Evolutionary conservation across 192 early-diverging fungal species (phyloP).

Genomic region (Polychytrium aggregatum): DNA sequence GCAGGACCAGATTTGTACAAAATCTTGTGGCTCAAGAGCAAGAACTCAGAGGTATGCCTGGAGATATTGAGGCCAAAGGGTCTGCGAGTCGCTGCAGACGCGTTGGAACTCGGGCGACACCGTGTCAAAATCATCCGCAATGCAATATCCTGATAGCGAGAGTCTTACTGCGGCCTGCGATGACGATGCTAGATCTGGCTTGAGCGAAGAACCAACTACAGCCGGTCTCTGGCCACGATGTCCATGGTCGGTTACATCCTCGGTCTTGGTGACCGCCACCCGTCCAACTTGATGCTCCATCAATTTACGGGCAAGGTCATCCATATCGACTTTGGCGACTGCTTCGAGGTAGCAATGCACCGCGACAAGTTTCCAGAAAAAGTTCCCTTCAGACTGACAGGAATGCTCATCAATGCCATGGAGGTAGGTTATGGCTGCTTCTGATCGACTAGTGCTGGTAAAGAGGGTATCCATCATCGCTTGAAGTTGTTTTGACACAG

Average conservation of each 20-base stretch:
- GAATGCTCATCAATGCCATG: slow-evolving; percentile 98
- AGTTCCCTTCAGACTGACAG: slow-evolving; percentile 96
- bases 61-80: too few species aligned
- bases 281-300: slow-evolving; percentile 91
- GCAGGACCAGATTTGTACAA: slow-evolving; percentile 86
- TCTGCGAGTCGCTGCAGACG: too few species aligned
- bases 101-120: too few species aligned
- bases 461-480: background rate
- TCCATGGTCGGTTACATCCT: slow-evolving; percentile 98
- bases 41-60: slow-evolving; percentile 85
- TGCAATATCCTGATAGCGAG: too few species aligned
- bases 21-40: slow-evolving; percentile 88
- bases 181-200: slow-evolving; percentile 60
- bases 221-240: slow-evolving; percentile 88
- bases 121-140: too few species aligned
- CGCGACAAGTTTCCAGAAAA: slow-evolving; percentile 95
- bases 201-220: slow-evolving; percentile 89
- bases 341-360: slow-evolving; percentile 94
- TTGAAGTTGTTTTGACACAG: background rate
- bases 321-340: slow-evolving; percentile 97
- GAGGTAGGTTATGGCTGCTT: too few species aligned
- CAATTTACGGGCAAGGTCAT: slow-evolving; percentile 80
- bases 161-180: background rate
- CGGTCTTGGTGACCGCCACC: slow-evolving; percentile 94
- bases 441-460: background rate